Evolutionary conservation across 139 green algal genomes (phyloP), one percentile per base, ranked within the genome.

Genomic region (Spirogloea muscicola): DNA sequence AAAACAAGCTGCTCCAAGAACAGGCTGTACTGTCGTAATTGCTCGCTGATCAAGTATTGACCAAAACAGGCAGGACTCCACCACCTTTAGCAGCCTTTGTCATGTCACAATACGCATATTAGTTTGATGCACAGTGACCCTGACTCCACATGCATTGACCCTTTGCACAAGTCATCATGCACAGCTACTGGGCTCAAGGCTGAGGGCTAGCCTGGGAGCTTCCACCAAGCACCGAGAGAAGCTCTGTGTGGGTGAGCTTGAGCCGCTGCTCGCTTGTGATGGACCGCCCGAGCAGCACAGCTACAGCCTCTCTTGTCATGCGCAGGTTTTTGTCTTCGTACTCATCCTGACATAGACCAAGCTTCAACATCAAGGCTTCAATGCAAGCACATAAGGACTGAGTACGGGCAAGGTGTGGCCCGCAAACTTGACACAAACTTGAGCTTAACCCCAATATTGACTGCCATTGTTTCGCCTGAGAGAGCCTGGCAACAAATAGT

Each of bases 231-330:
- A 64, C 55, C 10, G 29, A 49, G 36, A 69, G 60, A 18, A 69
- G 60, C 25, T 69, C 60, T 29, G 60, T 69, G 25, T 59, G 7
- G 60, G 25, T 69, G 39, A 69, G 60, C 40, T 69, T 69, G 21
- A 69, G 60, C 21, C 60, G 39, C 40, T 69, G 60, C 40, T 69
- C 60, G 21, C 25, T 69, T 6, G 13, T 58, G 39, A 69, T 9
- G 18, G 60, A 29, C 21, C 25, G 16, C 16, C 7, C 9, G 9
- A 69, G 60, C 13, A 69, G 13, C 13, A 52, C 60, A 5, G 60
- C 57, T 6, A 69, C 60, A 5, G 60, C 60, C 18, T 69, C 60
- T 18, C 25, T 69, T n/a, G 25, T 29, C 60, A 69, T 69, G 13
- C 25, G 16, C 40, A 69, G 7, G 9, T 27, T 69, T n/a, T 69